Evolutionary conservation across 2,329 filamentous ascomycete species (phyloP), one percentile per base, ranked within the genome.

Genomic region (Colletotrichum paranaense): DNA sequence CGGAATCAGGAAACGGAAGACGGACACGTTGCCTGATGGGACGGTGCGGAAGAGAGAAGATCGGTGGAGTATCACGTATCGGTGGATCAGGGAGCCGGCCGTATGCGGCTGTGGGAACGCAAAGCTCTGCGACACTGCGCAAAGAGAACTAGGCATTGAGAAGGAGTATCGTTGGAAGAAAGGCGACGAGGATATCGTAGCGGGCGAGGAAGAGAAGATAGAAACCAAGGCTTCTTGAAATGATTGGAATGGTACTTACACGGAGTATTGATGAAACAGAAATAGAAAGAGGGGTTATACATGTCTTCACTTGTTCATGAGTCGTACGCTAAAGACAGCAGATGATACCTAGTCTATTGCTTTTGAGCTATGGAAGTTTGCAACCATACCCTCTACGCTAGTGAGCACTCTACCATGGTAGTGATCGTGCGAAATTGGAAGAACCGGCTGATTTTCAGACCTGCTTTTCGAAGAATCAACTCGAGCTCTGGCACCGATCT

Each of bases 51-150:
- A 75, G 46, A 80, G 88, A 0, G 76, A 73, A 2, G 81, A 88
- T 35, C 81, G 88, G 7, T 90, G 88, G 88, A 90, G 88, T 76
- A 82, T 90, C 56, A 90, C 88, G 2, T 90, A 88, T 76, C 83
- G 88, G 0, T 90, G 88, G 88, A 75, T 88, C 6, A 80, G 88
- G 8, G 79, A 84, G 6, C 83, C 83, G 0, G 83, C 79, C 1
- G 81, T 82, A 12, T 90, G 88, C 71, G 86, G 86, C 64, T 90
- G 88, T 75, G 88, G 87, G 3, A 79, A 89, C 73, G 74, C 82
- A 30, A 82, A 81, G 71, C 78, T 88, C 5, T 90, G 88, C 71
- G 88, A 90, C 77, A 88, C 86, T 22, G 87, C 87, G 8, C 86
- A 88, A 79, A 76, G 80, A 32, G 76, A 84, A 4, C 77, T 77